Base-by-base conservation (phyloP, 1,284 basidiomycete genomes). In the Microbotryum intermedium region DNA sequence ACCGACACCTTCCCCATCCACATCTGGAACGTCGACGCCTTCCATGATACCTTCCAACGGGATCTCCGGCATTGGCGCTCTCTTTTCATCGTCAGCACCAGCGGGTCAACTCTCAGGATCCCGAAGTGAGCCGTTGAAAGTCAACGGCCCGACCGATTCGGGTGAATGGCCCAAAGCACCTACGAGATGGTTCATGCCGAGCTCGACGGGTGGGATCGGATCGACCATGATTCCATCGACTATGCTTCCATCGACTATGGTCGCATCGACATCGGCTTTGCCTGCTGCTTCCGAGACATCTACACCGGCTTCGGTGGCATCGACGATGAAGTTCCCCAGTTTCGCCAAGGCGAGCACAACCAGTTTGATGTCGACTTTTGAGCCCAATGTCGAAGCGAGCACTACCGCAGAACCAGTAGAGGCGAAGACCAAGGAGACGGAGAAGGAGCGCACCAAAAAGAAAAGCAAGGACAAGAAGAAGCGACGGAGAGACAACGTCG, bases 1-100 rank as follows among this genome's bases (percentile, higher is more conserved):
- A 0, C 68, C 69, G 4, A 57, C 66, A 9, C 61, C 58, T 20
- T 58, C 58, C 9, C 55, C 58, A 20, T 34, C 59, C 2, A 25
- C 45, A 2, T 45, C 51, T 6, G 50, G 59, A 23, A 45, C 65
- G 0, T 42, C 51, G 4, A 59, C 53, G 2, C 44, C 60, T 1
- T 64, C 64, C 2, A 47, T 44, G 6, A 61, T 50, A 0, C 66
- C 64, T 6, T 44, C 57, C 1, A 53, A 55, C 4, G 55, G 60
- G 1, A 44, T 34, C 39, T 57, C 56, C 11, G 53, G 56, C 16
- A 58, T 53, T 3, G 62, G 55, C 20, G 43, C 48, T 3, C 34
- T 39, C 11, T 16, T 16, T 39, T 39, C 34, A 11, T 34, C 34
- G 11, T 39, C 34, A 11, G 18, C 34, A 16, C 34, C 34, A 5